A percentile compares a stretch with the other conserved stretches of the same genome.
These are phyloP conservation scores for Cicer chorassanicum DNA, from an alignment of 306 rosid genomes.

Conservation along the genomic window DNA sequence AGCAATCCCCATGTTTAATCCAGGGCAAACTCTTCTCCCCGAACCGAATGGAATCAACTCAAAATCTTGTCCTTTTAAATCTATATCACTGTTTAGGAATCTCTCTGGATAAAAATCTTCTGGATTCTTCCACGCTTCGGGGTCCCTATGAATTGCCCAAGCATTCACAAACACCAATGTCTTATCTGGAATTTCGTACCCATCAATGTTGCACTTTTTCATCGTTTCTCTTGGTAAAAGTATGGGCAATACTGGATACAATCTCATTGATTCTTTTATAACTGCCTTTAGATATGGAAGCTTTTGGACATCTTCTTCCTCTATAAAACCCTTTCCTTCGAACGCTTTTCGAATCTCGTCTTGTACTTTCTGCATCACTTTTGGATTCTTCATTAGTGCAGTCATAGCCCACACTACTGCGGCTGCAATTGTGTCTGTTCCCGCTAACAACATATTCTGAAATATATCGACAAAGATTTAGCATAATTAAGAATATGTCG, in stretches of 20 bases:
- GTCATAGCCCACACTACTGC: conserved; percentile 30
- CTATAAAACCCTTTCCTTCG: not conserved
- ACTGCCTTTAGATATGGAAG: conserved; percentile 26
- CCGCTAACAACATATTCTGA: conserved; percentile 20
- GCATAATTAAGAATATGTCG: too few species aligned
- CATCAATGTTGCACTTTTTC: not conserved
- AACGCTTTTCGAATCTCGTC: not conserved
- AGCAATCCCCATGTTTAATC: conserved; percentile 15
- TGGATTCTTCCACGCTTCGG: not conserved
- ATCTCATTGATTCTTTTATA: conserved; percentile 27
- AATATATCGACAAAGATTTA: not conserved
- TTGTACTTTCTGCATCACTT: conserved; percentile 22
- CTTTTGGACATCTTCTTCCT: conserved; percentile 21
- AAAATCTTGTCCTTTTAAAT: conserved; percentile 17
- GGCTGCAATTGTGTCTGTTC: not conserved
- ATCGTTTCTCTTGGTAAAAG: conserved; percentile 23
- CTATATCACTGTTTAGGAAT: not conserved
- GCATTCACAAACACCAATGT: conserved; percentile 8
- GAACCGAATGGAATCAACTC: conserved; percentile 21
- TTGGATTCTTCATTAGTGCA: conserved; percentile 13
- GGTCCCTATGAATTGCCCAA: conserved; percentile 27
- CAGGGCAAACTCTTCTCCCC: conserved; percentile 10
- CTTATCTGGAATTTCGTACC: conserved; percentile 7
- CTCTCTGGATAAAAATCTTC: conserved; percentile 33
- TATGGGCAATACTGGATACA: not conserved